Evolutionary conservation across 2,329 filamentous ascomycete genomes (phyloP), one percentile per base, ranked within the genome.

Genomic region (Fusarium siculi): DNA sequence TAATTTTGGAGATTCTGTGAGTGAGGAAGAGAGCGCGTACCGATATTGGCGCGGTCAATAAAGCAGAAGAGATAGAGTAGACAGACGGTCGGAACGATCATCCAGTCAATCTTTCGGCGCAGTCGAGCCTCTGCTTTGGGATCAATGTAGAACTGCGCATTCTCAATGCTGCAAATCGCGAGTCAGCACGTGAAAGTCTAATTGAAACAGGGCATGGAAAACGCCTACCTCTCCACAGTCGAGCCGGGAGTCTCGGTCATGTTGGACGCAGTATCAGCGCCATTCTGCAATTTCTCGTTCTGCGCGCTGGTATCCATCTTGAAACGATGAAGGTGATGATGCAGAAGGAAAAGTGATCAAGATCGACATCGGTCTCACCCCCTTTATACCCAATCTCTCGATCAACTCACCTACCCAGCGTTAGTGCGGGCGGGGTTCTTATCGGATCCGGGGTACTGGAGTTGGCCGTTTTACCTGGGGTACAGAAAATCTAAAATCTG

Each of bases 31-130:
- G 15, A 15, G 19, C 8, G 34, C 36, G 2, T 40, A 74, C 71
- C 71, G 8, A 74, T 68, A 10, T 74, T 74, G 4, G 72, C 88
- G 23, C 90, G 84, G 75, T 92, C 90, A 60, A 92, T 91, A 77
- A 91, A 92, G 79, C 89, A 91, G 74, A 92, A 91, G 0, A 92
- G 82, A 73, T 91, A 92, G 9, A 92, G 81, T 0, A 69, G 30
- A 23, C 65, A 69, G 10, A 69, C 65, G 6, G 66, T 69, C 10
- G 67, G 67, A 9, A 70, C 66, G 10, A 70, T 50, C 66, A 70
- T 70, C 42, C 32, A 70, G 16, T 70, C 67, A n/a, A 70, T 70
- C 37, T 70, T 70, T 16, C 67, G 58, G 3, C 67, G 66, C 4
- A 70, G 53, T 12, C 49, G 52, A 16, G 66, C 67, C 16, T 70